Evolutionary conservation across 169 alveolate genomes (phyloP).

Genomic region (Perkinsus olseni): DNA sequence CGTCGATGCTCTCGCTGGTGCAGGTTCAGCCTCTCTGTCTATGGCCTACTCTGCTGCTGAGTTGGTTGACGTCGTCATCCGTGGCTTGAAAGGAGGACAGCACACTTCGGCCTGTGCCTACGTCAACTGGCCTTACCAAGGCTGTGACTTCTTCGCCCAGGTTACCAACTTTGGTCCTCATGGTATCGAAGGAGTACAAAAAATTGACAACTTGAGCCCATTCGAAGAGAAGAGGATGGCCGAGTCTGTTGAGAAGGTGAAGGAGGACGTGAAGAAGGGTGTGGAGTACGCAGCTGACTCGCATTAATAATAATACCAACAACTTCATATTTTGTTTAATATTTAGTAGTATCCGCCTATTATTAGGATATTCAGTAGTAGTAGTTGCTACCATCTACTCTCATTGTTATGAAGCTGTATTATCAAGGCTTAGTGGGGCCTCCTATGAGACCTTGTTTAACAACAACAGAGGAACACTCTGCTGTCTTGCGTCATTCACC

Average conservation of each 20-base stretch:
- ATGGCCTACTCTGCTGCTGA: conserved; percentile 17
- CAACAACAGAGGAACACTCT: too few species aligned
- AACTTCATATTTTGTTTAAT: too few species aligned
- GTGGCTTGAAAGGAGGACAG: not conserved
- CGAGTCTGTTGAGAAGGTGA: not conserved
- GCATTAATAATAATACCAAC: not conserved
- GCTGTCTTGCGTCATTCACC: too few species aligned
- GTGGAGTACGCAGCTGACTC: not conserved
- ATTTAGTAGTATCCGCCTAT: not conserved
- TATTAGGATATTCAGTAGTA: not conserved
- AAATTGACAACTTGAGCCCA: not conserved
- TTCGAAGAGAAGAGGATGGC: not conserved
- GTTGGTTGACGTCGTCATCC: not conserved
- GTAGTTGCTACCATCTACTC: too few species aligned
- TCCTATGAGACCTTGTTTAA: not conserved
- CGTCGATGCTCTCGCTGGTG: conserved; percentile 12
- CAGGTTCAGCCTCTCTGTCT: conserved; percentile 14
- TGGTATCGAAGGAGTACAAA: not conserved
- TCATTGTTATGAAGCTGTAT: not conserved
- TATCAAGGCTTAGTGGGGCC: not conserved
- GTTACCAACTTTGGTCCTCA: not conserved
- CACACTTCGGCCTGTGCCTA: not conserved
- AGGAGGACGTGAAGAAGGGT: not conserved
- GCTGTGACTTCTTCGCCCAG: not conserved
- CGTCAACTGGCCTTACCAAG: not conserved